Evolutionary conservation across 371 early-diverging fungal species (phyloP).

Genomic region (Syncephalastrum monosporum): DNA sequence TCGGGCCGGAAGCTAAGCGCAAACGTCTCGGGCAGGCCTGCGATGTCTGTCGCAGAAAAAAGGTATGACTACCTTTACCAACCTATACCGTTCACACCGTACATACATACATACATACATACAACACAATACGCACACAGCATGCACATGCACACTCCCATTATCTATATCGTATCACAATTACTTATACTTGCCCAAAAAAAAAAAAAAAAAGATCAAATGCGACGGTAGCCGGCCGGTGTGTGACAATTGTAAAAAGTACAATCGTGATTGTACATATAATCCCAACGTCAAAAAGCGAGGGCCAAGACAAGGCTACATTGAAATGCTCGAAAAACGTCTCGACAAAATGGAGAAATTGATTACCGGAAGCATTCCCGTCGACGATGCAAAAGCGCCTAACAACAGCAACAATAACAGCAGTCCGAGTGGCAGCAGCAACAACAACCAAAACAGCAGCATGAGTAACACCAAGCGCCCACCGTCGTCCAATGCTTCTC

Average conservation of each 20-base stretch:
- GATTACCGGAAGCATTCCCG: slow-evolving; percentile 24
- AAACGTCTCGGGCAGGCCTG: slow-evolving; percentile 82
- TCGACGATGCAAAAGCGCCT: background rate
- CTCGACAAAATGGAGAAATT: slow-evolving; percentile 72
- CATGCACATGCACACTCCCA: slow-evolving; percentile 10
- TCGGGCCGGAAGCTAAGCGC: slow-evolving; percentile 40
- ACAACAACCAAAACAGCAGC: slow-evolving; percentile 9
- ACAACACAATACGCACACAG: too few species aligned
- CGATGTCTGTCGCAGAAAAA: slow-evolving; percentile 76
- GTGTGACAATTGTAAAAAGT: slow-evolving; percentile 76
- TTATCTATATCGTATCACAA: background rate
- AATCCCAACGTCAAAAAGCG: slow-evolving; percentile 73
- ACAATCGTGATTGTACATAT: slow-evolving; percentile 66
- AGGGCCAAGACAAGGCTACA: slow-evolving; percentile 79
- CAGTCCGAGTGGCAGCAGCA: background rate
- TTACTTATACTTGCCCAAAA: background rate
- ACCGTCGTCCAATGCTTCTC: background rate
- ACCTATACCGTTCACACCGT: background rate
- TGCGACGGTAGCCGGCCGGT: slow-evolving; percentile 78
- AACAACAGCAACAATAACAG: background rate
- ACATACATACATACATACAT: too few species aligned
- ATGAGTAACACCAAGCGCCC: slow-evolving; percentile 2
- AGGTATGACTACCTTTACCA: slow-evolving; percentile 47
- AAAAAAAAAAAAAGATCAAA: slow-evolving; percentile 47
- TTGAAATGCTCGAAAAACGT: slow-evolving; percentile 71